Evolutionary conservation across 2,329 filamentous ascomycete species (phyloP).

Genomic region (Scedosporium aurantiacum): DNA sequence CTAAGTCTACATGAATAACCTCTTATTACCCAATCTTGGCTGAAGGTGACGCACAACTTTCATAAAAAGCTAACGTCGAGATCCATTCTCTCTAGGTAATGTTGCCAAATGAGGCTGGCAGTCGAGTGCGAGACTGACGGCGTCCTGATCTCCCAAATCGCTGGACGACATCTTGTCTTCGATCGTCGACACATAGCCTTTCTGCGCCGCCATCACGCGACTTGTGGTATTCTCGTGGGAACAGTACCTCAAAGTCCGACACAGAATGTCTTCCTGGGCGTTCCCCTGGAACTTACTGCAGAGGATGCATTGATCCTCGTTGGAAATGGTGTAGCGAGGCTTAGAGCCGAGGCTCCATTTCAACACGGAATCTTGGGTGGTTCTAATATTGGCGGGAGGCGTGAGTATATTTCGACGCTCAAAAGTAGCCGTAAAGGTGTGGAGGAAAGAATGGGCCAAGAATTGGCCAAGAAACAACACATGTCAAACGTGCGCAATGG

Average conservation of each 20-base stretch:
- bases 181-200: conserved; percentile 69
- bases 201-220: conserved; percentile 68
- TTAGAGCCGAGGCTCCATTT: conserved; percentile 66
- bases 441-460: conserved; percentile 27
- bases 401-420: conserved; percentile 52
- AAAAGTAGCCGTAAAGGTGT: conserved; percentile 30
- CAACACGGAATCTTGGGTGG: conserved; percentile 56
- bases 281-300: conserved; percentile 80
- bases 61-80: neutral
- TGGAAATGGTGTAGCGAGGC: conserved; percentile 62
- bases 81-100: neutral
- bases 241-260: conserved; percentile 86
- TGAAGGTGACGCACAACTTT: too few relatives aligned
- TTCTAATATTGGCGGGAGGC: conserved; percentile 42
- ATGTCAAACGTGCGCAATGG: too few relatives aligned
- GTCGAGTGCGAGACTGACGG: neutral
- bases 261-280: conserved; percentile 84
- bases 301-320: conserved; percentile 81
- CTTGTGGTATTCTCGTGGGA: conserved; percentile 77
- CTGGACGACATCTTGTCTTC: conserved; percentile 78
- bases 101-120: neutral
- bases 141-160: conserved; percentile 58
- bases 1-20: conserved; percentile 6
- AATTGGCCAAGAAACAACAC: conserved; percentile 20
- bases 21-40: neutral